Conservation (phyloP, 495 filamentous ascomycete species). For the Penicillium cinerascens region DNA sequence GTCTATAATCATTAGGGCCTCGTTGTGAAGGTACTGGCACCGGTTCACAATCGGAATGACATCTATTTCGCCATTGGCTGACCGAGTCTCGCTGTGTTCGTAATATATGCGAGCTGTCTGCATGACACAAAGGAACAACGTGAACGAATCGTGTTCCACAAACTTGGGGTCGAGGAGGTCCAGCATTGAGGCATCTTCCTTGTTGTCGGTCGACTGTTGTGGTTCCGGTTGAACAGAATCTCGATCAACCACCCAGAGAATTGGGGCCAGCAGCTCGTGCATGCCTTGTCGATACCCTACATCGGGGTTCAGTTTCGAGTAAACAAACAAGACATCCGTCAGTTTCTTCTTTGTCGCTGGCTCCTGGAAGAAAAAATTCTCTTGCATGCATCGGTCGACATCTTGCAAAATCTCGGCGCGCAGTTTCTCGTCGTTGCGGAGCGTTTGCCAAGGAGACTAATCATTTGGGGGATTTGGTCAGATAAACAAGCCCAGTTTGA, state of each 20-base stretch:
- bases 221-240: conserved; percentile 64
- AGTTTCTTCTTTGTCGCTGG: conserved; percentile 75
- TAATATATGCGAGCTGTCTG: conserved; percentile 82
- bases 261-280: conserved; percentile 91
- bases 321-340: conserved; percentile 86
- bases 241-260: conserved; percentile 81
- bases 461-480: conserved; percentile 35
- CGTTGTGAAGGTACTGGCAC: conserved; percentile 80
- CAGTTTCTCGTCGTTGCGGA: conserved; percentile 78
- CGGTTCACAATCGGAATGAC: conserved; percentile 80
- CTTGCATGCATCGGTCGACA: conserved; percentile 88
- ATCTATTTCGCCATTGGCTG: conserved; percentile 40
- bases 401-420: conserved; percentile 93
- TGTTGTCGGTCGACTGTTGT: conserved; percentile 8
- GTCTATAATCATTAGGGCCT: conserved; percentile 72
- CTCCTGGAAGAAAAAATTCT: conserved; percentile 85
- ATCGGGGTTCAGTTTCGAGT: conserved; percentile 86
- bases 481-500: conserved; percentile 5
- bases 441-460: conserved; percentile 84
- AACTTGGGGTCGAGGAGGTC: conserved; percentile 66
- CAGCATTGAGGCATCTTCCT: conserved; percentile 49
- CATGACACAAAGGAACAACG: conserved; percentile 83
- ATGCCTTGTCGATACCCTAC: conserved; percentile 94
- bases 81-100: conserved; percentile 52
- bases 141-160: conserved; percentile 88